These are phyloP conservation scores for Dentiscutata heterogama DNA, from an alignment of 371 early-diverging fungal genomes.

Conservation along the genomic window DNA sequence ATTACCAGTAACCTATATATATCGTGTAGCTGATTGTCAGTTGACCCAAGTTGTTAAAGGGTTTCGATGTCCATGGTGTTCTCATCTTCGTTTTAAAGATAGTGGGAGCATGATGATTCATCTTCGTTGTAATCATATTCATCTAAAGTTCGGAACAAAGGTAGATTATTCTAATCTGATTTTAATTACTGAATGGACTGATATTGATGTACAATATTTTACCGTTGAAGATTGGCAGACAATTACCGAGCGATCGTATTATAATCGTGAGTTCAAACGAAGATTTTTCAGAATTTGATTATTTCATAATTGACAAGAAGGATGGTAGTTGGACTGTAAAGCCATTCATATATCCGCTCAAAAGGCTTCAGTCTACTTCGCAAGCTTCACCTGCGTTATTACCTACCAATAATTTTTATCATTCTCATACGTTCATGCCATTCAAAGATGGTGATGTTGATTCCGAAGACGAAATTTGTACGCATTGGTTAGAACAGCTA, in stretches of 20 bases:
- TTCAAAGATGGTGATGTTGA: conserved; percentile 31
- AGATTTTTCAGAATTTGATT: conserved; percentile 38
- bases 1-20: conserved; percentile 18
- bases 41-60: conserved; percentile 28
- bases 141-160: conserved; percentile 37
- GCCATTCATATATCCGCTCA: conserved; percentile 36
- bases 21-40: conserved; percentile 30
- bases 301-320: conserved; percentile 25
- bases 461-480: conserved; percentile 40
- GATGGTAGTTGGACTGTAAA: conserved; percentile 21
- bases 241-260: conserved; percentile 35
- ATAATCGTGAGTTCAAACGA: conserved; percentile 33
- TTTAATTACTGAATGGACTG: too few relatives aligned
- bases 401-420: conserved; percentile 23
- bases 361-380: neutral
- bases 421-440: conserved; percentile 44
- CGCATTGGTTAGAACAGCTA: conserved; percentile 42
- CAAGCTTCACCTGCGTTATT: neutral
- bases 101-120: conserved; percentile 15
- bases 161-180: neutral
- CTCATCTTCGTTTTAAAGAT: conserved; percentile 3
- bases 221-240: conserved; percentile 17
- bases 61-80: conserved; percentile 43
- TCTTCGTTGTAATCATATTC: conserved; percentile 33
- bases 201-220: neutral